Evolutionary conservation across 495 filamentous ascomycete species (phyloP), one percentile per base, ranked within the genome.

Genomic region (Penicillium coprophilum): DNA sequence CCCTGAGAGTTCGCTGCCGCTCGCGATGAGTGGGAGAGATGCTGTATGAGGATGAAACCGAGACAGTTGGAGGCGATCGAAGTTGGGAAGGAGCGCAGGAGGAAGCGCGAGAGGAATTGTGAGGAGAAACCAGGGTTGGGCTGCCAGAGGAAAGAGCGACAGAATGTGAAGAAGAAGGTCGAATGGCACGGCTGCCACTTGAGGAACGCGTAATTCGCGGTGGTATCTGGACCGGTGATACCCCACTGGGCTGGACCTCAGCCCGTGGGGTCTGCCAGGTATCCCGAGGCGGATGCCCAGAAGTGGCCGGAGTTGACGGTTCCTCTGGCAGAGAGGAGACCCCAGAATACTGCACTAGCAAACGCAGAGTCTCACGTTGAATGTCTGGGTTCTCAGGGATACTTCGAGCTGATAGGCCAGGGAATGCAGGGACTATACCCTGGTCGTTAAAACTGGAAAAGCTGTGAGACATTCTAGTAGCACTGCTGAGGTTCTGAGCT

Each of bases 341-440:
- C 10, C 24, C 39, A 21, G 40, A 45, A 41, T 39, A 51, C 17
- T 51, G 49, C 13, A 51, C 15, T 7, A 51, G n/a, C 20, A 51
- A 51, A 1, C 49, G 49, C 13, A 51, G 15, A 24, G 49, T 51
- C 31, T 51, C 49, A 13, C 34, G 34, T 13, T 51, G 49, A 6
- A 51, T 24, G 17, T 51, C 49, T 12, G 49, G 49, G n/a, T 51
- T 30, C 40, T 51, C 49, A 1, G 49, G 49, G n/a, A 51, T 51
- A 10, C 49, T 51, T 28, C 23, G 15, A 8, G 49, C 49, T 40
- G 49, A 39, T 24, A 51, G 34, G 15, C 49, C 49, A 51, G 34
- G 49, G 49, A 51, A 51, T 40, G 34, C 11, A 40, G 49, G 49
- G n/a, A 40, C 4, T 47, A 47, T 47, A 47, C 17, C n/a, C 23